Base-by-base conservation (phyloP, 2,329 filamentous ascomycete genomes). In the Pestalotiopsis sp. region DNA sequence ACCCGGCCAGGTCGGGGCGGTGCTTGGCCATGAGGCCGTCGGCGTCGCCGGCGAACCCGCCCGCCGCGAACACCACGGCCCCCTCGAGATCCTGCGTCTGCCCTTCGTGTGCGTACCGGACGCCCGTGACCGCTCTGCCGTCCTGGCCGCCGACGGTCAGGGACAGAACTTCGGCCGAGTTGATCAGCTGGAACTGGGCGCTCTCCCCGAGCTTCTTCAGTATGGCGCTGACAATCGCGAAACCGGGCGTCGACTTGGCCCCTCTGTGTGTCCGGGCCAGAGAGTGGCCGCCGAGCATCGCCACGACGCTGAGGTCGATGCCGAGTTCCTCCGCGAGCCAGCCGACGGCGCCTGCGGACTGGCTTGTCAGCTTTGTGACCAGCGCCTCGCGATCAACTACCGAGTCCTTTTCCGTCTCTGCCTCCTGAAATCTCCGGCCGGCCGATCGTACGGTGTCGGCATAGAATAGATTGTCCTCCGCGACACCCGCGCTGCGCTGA, bases 21-120 rank as follows among this genome's bases (percentile, higher is more conserved):
- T 91, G 86, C 58, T 81, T 76, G 1, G 85, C 83, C 1, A 91
- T 76, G 52, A 91, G 74, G 0, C 89, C 89, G 25, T 83, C 76
- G 2, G 87, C 83, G 74, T 91, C 90, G 12, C 90, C 89, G 0
- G 84, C 89, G 69, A 92, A 92, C 0, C 90, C 89, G 6, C 90
- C 90, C 0, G 83, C 82, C 0, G 89, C 85, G 68, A 91, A 89
- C 4, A 92, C 81, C 0, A 91, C 87, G 0, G 87, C 85, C 0
- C 88, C 88, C 2, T 79, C 75, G 1, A 88, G 74, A 12, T 79
- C 79, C 14, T 83, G 78, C 23, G 76, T 74, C 67, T 78, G 70
- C 1, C 78, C 80, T 2, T 80, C 79, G 0, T 74, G 71, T 7
- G 70, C 74, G 69, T 86, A 90, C 69, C 86, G 81, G 2, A 91